Evolutionary conservation across 2,329 filamentous ascomycete species (phyloP).

Genomic region (Aspergillus arachidicola): DNA sequence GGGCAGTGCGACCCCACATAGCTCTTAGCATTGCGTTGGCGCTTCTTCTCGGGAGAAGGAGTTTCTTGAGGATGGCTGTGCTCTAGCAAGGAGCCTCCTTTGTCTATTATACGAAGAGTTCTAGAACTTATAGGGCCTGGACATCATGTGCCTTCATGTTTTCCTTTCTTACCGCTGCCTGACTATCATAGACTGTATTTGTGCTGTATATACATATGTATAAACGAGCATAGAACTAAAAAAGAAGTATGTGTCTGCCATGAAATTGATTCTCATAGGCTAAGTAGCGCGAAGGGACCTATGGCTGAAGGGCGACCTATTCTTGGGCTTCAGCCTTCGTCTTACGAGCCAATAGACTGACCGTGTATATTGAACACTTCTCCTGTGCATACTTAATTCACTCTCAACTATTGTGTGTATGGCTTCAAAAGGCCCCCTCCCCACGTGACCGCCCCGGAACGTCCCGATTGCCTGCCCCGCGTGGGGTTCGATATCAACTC

Average conservation of each 20-base stretch:
- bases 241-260: not conserved
- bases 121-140: not conserved
- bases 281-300: too few species aligned
- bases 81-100: not conserved
- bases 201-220: not conserved
- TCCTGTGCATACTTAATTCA: too few species aligned
- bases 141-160: too few species aligned
- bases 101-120: too few species aligned
- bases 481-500: not conserved
- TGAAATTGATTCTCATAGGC: not conserved
- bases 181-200: not conserved
- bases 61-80: not conserved
- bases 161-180: not conserved
- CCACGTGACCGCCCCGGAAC: not conserved
- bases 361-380: too few species aligned
- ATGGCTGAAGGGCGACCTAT: too few species aligned
- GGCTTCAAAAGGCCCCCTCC: too few species aligned
- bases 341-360: too few species aligned
- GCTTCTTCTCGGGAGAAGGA: not conserved
- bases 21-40: not conserved
- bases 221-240: not conserved
- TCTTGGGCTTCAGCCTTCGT: too few species aligned
- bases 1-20: not conserved
- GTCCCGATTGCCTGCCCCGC: not conserved
- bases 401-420: too few species aligned